Evolutionary conservation across 2,329 filamentous ascomycete species (phyloP).

Genomic region (Magnaporthiopsis rhizophila): DNA sequence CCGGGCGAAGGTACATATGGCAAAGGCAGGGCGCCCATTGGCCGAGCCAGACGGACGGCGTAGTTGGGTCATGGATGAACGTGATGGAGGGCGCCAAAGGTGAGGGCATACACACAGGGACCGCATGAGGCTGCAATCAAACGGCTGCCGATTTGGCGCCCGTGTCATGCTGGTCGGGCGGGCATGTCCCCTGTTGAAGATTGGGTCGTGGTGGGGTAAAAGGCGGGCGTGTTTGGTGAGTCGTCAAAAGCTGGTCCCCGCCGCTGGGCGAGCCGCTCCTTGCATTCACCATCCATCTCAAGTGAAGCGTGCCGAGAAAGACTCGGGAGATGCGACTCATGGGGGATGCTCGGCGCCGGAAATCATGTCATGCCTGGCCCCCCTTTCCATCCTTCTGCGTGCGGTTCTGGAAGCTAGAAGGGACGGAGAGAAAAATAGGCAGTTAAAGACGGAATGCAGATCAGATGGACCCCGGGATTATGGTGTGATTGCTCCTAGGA

Average conservation of each 20-base stretch:
- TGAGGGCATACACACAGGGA: not conserved
- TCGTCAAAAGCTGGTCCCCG: not conserved
- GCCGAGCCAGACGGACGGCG: not conserved
- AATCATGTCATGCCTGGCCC: not conserved
- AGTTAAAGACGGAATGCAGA: not conserved
- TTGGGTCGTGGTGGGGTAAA: not conserved
- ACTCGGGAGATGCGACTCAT: not conserved
- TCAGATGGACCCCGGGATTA: not conserved
- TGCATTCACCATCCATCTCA: not conserved
- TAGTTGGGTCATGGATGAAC: not conserved
- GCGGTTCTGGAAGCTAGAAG: not conserved
- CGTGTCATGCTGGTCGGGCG: not conserved
- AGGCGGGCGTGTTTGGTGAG: not conserved
- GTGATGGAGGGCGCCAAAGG: not conserved
- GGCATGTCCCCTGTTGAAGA: not conserved
- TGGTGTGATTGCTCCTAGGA: not conserved
- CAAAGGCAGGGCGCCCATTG: too few species aligned
- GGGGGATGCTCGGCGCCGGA: not conserved
- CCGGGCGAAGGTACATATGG: too few species aligned
- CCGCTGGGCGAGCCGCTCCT: too few species aligned
- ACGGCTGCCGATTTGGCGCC: not conserved
- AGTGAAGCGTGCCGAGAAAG: not conserved
- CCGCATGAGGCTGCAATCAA: conserved; percentile 1
- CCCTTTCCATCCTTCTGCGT: not conserved
- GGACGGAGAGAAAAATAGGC: not conserved